Evolutionary conservation across 805 yeast species (phyloP).

Genomic region (Metschnikowia gelsemii): DNA sequence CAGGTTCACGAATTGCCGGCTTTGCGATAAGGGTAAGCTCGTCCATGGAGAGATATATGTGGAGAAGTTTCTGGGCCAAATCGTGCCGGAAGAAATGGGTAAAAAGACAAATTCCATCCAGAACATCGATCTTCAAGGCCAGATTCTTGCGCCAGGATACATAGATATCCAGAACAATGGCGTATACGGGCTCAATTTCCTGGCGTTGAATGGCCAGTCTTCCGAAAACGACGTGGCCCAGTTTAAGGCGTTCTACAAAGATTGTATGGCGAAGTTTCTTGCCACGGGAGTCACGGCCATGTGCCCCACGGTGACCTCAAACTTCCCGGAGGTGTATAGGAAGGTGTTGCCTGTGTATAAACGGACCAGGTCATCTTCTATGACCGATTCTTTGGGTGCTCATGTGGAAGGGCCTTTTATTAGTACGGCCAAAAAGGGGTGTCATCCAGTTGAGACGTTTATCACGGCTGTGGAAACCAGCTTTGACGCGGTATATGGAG

Average conservation of each 20-base stretch:
- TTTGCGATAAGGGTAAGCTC: slow-evolving; percentile 43
- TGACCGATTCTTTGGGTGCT: slow-evolving; percentile 53
- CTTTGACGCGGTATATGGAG: slow-evolving; percentile 40
- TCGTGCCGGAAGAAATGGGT: slow-evolving; percentile 30
- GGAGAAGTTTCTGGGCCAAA: slow-evolving; percentile 42
- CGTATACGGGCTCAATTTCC: slow-evolving; percentile 54
- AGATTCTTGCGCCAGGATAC: slow-evolving; percentile 53
- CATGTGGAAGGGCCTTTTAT: slow-evolving; percentile 62
- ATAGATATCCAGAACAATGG: slow-evolving; percentile 60
- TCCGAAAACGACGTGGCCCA: slow-evolving; percentile 30
- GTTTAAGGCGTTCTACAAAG: slow-evolving; percentile 39
- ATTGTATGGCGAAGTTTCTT: slow-evolving; percentile 47
- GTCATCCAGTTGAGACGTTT: slow-evolving; percentile 49
- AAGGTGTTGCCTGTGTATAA: slow-evolving; percentile 47
- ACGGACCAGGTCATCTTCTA: slow-evolving; percentile 30
- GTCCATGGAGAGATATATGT: slow-evolving; percentile 42
- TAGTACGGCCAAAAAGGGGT: slow-evolving; percentile 47
- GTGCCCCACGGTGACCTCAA: slow-evolving; percentile 59
- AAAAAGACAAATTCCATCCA: slow-evolving; percentile 18
- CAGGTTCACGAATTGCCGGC: slow-evolving; percentile 42
- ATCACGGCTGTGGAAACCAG: slow-evolving; percentile 32
- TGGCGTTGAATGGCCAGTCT: slow-evolving; percentile 33
- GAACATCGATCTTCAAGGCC: slow-evolving; percentile 47
- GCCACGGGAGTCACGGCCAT: slow-evolving; percentile 53
- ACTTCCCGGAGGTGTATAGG: slow-evolving; percentile 48